Conservation (phyloP, 768 basidiomycete species). For the Gelatoporia subvermispora region DNA sequence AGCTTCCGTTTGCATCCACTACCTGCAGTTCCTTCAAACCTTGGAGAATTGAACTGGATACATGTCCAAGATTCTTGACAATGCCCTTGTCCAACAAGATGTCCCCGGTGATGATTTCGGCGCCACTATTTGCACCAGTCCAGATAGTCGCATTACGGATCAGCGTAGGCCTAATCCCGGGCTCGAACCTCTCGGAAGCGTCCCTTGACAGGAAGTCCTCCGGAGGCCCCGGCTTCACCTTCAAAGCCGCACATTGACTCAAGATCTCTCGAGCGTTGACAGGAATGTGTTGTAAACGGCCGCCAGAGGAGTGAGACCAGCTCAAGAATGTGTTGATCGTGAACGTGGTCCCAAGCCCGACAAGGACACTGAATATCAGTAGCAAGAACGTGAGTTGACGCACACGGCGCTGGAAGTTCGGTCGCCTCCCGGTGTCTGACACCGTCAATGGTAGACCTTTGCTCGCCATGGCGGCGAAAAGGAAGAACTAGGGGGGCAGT, state of each 20-base stretch:
- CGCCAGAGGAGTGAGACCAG: background rate
- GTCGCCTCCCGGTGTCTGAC: too few species aligned
- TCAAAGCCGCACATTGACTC: slow-evolving; percentile 26
- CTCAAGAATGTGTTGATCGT: background rate
- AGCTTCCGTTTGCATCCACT: slow-evolving; percentile 55
- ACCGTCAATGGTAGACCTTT: too few species aligned
- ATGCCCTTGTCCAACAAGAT: slow-evolving; percentile 66
- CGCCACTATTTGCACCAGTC: slow-evolving; percentile 54
- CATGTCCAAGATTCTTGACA: slow-evolving; percentile 52
- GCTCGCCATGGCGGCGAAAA: too few species aligned
- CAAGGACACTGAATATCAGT: background rate
- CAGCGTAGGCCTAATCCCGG: slow-evolving; percentile 59
- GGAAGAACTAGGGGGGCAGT: background rate
- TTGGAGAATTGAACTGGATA: slow-evolving; percentile 32
- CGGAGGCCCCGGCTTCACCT: slow-evolving; percentile 25
- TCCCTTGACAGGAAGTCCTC: slow-evolving; percentile 23
- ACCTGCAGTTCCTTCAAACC: slow-evolving; percentile 41
- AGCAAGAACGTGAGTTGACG: background rate
- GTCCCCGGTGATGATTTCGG: slow-evolving; percentile 53
- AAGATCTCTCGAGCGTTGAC: slow-evolving; percentile 23
- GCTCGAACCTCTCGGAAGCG: slow-evolving; percentile 59
- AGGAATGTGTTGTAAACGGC: slow-evolving; percentile 9
- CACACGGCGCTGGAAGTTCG: background rate
- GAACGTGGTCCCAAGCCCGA: background rate
- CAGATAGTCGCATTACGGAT: slow-evolving; percentile 71